Conservation (phyloP, 192 early-diverging fungal genomes). For the Oehlia diaphana region DNA sequence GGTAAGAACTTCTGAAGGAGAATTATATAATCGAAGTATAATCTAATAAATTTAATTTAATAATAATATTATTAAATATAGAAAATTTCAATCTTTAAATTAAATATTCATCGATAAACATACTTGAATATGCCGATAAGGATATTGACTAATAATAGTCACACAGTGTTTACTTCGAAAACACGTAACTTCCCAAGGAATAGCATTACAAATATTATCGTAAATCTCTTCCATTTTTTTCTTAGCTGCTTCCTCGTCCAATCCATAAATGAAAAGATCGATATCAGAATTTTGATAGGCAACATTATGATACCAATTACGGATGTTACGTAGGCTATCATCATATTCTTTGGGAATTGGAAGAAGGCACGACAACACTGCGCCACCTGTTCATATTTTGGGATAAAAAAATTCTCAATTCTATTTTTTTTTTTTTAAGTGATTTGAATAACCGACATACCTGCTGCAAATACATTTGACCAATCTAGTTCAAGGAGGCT, state of each 20-base stretch:
- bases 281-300: constrained; percentile 31
- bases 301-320: constrained; percentile 7
- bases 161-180: constrained; percentile 10
- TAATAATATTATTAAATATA: too few relatives aligned
- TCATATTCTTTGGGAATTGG: constrained; percentile 1
- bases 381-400: background rate
- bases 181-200: constrained; percentile 19
- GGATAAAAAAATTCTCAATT: too few relatives aligned
- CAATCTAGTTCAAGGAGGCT: constrained; percentile 12
- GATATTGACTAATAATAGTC: constrained; percentile 21
- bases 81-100: too few relatives aligned
- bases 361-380: constrained; percentile 7
- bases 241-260: constrained; percentile 45
- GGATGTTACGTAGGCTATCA: background rate
- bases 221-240: constrained; percentile 41
- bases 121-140: constrained; percentile 22
- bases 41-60: background rate
- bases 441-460: background rate
- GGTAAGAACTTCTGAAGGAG: constrained; percentile 11
- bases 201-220: constrained; percentile 22
- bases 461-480: constrained; percentile 8
- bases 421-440: background rate
- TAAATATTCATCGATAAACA: too few relatives aligned
- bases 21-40: constrained; percentile 4
- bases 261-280: constrained; percentile 47